A percentile compares a stretch with the other conserved stretches of the same genome.
phyloP scores from a whole-genome alignment of 352 stramenopile genomes.

The Elongisporangium anandrum region DNA sequence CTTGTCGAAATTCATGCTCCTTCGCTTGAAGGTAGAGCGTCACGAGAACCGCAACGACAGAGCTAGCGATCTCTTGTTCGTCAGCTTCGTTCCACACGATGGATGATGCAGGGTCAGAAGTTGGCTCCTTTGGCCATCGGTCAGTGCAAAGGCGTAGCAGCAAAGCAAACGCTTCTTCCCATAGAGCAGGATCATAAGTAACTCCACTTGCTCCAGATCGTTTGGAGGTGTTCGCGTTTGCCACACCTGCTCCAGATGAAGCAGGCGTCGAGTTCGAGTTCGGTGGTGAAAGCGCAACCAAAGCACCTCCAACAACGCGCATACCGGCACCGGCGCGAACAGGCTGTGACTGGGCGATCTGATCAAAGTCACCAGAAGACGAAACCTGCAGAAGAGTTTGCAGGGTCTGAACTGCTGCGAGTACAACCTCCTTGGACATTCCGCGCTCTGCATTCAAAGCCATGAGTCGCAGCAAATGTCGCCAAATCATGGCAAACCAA shows the following conservation, averaged over 20 bases:
- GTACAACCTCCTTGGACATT: slow-evolving; percentile 74
- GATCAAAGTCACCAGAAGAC: slow-evolving; percentile 64
- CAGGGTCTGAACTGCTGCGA: slow-evolving; percentile 69
- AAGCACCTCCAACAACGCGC: slow-evolving; percentile 85
- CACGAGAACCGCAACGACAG: slow-evolving; percentile 67
- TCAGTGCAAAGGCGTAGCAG: slow-evolving; percentile 53
- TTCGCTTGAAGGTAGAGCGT: slow-evolving; percentile 75
- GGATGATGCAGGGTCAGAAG: slow-evolving; percentile 6
- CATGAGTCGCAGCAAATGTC: slow-evolving; percentile 55
- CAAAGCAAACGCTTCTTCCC: slow-evolving; percentile 63
- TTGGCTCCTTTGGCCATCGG: slow-evolving; percentile 20
- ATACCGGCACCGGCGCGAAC: slow-evolving; percentile 85
- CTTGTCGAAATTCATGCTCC: slow-evolving; percentile 69
- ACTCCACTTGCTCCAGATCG: slow-evolving; percentile 11
- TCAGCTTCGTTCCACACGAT: slow-evolving; percentile 59
- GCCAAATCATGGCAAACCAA: slow-evolving; percentile 69
- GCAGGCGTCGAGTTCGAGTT: slow-evolving; percentile 12
- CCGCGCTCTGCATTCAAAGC: slow-evolving; percentile 40
- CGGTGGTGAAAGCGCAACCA: slow-evolving; percentile 40
- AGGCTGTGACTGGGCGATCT: slow-evolving; percentile 61
- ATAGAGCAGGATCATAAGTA: slow-evolving; percentile 49
- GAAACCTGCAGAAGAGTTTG: slow-evolving; percentile 82
- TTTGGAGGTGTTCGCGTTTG: slow-evolving; percentile 7
- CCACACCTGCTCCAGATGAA: neutral
- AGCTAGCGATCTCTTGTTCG: slow-evolving; percentile 75